These are phyloP conservation scores for Candida palmyrensis DNA, from an alignment of 805 yeast genomes.

Conservation along the genomic window DNA sequence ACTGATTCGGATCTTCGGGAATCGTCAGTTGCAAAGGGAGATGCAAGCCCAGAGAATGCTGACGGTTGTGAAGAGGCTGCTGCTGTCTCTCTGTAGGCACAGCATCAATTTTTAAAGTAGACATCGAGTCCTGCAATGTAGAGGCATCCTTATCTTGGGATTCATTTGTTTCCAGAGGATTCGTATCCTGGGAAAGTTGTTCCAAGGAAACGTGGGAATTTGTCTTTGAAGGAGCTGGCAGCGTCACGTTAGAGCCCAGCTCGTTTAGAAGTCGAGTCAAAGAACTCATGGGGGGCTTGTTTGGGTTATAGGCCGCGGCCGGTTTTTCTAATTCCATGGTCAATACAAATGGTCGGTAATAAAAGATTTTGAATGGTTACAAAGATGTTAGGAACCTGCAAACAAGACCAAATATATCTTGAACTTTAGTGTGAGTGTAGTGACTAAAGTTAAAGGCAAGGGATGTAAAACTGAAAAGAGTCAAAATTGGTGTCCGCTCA, in stretches of 20 bases:
- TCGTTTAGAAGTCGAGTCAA: conserved; percentile 5
- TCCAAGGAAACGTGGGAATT: conserved; percentile 4
- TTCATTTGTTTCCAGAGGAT: conserved; percentile 1
- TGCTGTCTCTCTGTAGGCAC: not conserved
- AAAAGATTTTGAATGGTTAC: too few relatives aligned
- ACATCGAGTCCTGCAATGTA: not conserved
- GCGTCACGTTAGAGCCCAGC: conserved; percentile 1
- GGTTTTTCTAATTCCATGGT: conserved; percentile 11
- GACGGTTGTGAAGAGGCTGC: not conserved
- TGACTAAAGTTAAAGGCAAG: too few relatives aligned
- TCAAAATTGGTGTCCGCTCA: too few relatives aligned
- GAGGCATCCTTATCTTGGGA: not conserved
- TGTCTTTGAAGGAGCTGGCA: conserved; percentile 3
- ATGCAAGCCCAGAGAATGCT: not conserved
- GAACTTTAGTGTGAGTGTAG: too few relatives aligned
- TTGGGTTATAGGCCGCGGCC: conserved; percentile 4
- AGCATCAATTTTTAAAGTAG: not conserved
- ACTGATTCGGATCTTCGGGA: not conserved
- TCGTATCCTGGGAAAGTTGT: conserved; percentile 2
- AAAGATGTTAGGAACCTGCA: too few relatives aligned
- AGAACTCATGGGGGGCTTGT: conserved; percentile 4
- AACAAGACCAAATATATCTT: not conserved
- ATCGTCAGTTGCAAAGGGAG: not conserved
- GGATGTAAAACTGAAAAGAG: too few relatives aligned
- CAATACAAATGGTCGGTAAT: not conserved